Conservation (phyloP, 441 rosid genomes). For the Breynia disticha region DNA sequence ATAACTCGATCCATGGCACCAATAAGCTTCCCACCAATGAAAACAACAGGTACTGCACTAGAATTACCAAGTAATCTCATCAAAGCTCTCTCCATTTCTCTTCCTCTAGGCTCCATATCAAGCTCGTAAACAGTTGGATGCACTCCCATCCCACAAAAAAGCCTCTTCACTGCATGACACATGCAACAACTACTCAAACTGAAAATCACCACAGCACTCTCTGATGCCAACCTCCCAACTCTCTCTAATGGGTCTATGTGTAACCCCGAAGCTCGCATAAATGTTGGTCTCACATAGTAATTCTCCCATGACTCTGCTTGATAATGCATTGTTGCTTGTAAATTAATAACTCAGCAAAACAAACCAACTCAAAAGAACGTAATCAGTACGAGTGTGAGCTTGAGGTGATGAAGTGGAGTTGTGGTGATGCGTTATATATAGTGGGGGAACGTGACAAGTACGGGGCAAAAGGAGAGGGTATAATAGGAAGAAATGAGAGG, state of each 20-base stretch:
- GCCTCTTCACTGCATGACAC: constrained; percentile 65
- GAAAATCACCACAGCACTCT: constrained; percentile 59
- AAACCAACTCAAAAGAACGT: background rate
- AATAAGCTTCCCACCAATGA: too few relatives aligned
- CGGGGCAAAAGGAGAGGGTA: constrained; percentile 3
- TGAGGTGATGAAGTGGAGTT: background rate
- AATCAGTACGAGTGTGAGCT: background rate
- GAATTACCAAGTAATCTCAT: too few relatives aligned
- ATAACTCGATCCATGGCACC: too few relatives aligned
- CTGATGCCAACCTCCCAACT: constrained; percentile 36
- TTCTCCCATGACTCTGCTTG: constrained; percentile 20
- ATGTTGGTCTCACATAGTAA: constrained; percentile 6
- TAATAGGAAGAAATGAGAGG: constrained; percentile 12
- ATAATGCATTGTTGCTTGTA: too few relatives aligned
- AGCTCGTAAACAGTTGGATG: constrained; percentile 54
- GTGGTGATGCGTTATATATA: too few relatives aligned
- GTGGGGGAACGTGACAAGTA: background rate
- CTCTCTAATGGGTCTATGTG: constrained; percentile 30
- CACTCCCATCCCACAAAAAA: constrained; percentile 67
- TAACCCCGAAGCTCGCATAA: constrained; percentile 4
- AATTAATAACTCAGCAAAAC: background rate
- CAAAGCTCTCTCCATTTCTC: constrained; percentile 21
- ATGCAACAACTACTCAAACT: constrained; percentile 60
- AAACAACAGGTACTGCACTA: too few relatives aligned
- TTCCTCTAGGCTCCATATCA: constrained; percentile 48